phyloP scores from a whole-genome alignment of 1,284 basidiomycete species.

The Neonothopanus nambi region DNA sequence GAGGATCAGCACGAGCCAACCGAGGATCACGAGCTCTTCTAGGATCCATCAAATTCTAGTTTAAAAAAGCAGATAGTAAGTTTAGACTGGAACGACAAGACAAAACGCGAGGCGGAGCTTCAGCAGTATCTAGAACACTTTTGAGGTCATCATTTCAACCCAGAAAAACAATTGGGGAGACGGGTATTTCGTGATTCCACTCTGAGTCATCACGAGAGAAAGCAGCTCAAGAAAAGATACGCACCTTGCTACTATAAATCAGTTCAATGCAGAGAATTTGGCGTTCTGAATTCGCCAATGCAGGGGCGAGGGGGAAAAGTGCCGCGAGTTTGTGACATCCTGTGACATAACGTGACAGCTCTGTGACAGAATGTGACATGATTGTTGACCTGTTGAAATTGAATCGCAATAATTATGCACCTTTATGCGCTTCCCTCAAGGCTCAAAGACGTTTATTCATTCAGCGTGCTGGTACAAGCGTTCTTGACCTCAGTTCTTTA shows the following conservation, averaged over 20 bases:
- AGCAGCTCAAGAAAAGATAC: not conserved
- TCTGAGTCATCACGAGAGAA: slow-evolving; percentile 73
- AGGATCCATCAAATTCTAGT: slow-evolving; percentile 61
- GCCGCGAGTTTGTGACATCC: no score
- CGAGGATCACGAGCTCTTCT: slow-evolving; percentile 78
- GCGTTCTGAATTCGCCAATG: not conserved
- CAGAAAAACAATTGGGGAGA: slow-evolving; percentile 35
- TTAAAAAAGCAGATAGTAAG: not conserved
- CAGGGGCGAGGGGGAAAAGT: no score
- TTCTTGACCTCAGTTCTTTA: no score
- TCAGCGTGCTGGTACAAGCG: no score
- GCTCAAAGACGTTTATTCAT: no score
- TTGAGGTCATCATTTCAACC: slow-evolving; percentile 72
- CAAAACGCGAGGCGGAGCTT: slow-evolving; percentile 31
- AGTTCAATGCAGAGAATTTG: not conserved
- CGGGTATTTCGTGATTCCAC: slow-evolving; percentile 81
- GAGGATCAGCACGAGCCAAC: slow-evolving; percentile 66
- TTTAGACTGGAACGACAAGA: slow-evolving; percentile 11
- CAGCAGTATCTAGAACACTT: slow-evolving; percentile 91
- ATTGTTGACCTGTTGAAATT: no score
- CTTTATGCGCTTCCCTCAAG: no score
- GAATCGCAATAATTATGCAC: no score
- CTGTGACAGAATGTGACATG: no score
- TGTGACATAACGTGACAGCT: no score
- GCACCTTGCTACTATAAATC: slow-evolving; percentile 1